Evolutionary conservation across 1,284 basidiomycete genomes (phyloP).

Genomic region (Stygiomarasmius scandens): DNA sequence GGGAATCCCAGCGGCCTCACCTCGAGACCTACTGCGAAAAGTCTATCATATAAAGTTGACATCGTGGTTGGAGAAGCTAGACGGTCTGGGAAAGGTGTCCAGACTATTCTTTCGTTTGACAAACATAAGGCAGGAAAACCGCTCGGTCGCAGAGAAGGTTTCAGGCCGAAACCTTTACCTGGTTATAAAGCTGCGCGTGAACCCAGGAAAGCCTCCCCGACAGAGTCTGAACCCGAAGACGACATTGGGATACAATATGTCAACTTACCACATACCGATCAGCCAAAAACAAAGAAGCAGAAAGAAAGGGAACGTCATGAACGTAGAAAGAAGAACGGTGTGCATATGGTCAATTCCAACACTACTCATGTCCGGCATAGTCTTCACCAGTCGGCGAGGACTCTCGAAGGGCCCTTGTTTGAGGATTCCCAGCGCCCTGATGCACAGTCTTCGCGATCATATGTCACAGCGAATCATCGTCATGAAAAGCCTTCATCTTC

Average conservation of each 20-base stretch:
- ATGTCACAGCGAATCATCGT: background rate
- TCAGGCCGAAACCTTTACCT: background rate
- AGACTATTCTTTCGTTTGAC: background rate
- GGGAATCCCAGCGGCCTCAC: too few species aligned
- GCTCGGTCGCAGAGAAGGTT: background rate
- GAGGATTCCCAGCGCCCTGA: background rate
- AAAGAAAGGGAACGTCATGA: background rate
- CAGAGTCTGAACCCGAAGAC: background rate
- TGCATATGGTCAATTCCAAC: background rate
- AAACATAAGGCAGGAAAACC: background rate
- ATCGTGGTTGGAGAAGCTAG: constrained; percentile 4
- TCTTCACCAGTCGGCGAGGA: background rate
- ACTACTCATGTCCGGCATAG: background rate
- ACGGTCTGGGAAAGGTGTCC: constrained; percentile 6
- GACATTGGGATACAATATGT: too few species aligned
- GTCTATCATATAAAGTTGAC: background rate
- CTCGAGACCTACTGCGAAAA: background rate
- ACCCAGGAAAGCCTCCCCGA: background rate
- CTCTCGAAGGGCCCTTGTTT: background rate
- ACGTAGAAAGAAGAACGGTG: background rate
- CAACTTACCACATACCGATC: background rate
- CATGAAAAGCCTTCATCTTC: background rate
- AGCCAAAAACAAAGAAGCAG: background rate
- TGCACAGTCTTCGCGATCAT: background rate
- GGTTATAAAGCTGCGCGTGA: background rate